Base-by-base conservation (phyloP, 1,284 basidiomycete species). In the Dichomitus squalens region DNA sequence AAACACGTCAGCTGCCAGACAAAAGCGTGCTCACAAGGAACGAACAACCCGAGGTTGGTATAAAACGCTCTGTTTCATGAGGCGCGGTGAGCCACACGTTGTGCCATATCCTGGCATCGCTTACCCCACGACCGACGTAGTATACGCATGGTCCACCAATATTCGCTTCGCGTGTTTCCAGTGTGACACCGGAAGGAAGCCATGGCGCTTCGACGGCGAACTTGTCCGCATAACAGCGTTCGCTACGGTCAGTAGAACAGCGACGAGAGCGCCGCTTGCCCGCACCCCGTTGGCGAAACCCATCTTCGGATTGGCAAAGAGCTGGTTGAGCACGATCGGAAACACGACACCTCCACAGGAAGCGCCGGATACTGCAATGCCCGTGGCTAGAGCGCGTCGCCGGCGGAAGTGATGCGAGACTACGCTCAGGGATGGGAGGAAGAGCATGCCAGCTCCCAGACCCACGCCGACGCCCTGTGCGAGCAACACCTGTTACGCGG, bases 191-290 rank as follows among this genome's bases (percentile, higher is more conserved):
- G 31, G 29, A 7, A 21, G 23, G 27, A 57, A 31, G 21, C 39
- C 41, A 4, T 57, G 60, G 16, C 55, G 66, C 57, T 70, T 73
- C 31, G 67, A 61, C 3, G 76, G 75, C 3, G 66, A 67, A 7
- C 68, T 70, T 16, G 79, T 73, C 44, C 70, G 73, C 72, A 92
- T 84, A 61, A 81, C 76, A 40, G 88, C 77, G 67, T 91, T 90
- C 25, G 76, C 52, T 36, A 85, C 75, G 14, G 80, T 73, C 7
- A 80, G 76, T 23, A 83, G 72, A 4, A 82, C 77, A 65, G 87
- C 85, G 63, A 90, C 81, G 75, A 91, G 88, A 2, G 82, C 87
- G 3, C 82, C 79, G 52, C 84, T 80, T 4, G 86, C 78, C 70
- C 89, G 80, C 0, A 83, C 83, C 75, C 82, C 80, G 78, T 85